These are phyloP conservation scores for Linnemannia hyalina DNA, from an alignment of 192 early-diverging fungal species.

Conservation along the genomic window DNA sequence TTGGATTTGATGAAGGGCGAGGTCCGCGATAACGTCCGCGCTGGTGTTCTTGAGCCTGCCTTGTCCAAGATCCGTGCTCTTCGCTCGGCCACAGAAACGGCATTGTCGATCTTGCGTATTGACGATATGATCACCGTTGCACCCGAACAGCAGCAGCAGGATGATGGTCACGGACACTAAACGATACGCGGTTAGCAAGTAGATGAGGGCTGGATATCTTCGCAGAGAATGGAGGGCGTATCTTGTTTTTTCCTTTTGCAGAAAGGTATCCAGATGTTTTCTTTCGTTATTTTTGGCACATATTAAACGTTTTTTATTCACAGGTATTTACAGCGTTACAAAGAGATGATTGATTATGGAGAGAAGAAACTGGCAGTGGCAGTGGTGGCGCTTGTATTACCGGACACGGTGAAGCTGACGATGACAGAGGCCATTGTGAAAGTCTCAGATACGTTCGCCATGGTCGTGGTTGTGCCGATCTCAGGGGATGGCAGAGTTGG, in stretches of 20 bases:
- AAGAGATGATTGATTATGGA: background rate
- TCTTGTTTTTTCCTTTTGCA: background rate
- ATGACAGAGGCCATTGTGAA: background rate
- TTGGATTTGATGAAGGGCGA: slow-evolving; percentile 95
- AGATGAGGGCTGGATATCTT: background rate
- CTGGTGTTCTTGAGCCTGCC: slow-evolving; percentile 96
- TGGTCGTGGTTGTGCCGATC: background rate
- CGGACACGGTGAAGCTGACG: background rate
- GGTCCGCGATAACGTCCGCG: slow-evolving; percentile 91
- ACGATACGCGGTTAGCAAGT: background rate
- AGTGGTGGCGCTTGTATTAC: background rate
- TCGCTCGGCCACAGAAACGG: slow-evolving; percentile 98
- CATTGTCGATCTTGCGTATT: slow-evolving; percentile 96
- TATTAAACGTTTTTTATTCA: background rate
- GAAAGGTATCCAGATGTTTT: background rate
- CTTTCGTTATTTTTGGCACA: slow-evolving; percentile 3
- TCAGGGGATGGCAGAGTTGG: background rate
- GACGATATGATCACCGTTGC: slow-evolving; percentile 90
- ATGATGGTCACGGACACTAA: slow-evolving; percentile 54
- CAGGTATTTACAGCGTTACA: background rate
- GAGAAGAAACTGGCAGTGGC: background rate
- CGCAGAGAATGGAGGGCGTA: background rate
- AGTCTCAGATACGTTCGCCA: background rate
- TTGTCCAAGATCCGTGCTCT: slow-evolving; percentile 98
- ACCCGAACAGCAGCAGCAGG: slow-evolving; percentile 43